These are phyloP conservation scores for Hordeum pubiflorum DNA, from an alignment of 202 grass and related monocot species.

Conservation along the genomic window DNA sequence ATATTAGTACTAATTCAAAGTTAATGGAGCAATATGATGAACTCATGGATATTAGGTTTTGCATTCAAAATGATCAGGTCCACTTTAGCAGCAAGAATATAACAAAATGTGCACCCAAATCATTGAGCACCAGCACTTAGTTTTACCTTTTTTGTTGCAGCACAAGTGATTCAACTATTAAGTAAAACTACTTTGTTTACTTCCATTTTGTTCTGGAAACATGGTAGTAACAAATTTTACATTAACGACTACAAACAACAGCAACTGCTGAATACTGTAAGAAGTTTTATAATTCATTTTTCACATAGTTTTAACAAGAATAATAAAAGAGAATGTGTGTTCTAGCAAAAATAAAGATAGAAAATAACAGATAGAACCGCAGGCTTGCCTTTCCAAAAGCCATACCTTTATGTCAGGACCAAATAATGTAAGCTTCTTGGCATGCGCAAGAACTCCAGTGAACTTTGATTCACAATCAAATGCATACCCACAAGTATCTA, in stretches of 20 bases:
- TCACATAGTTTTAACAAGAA: not conserved
- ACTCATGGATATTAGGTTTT: not conserved
- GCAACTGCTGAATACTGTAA: not conserved
- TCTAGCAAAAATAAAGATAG: not conserved
- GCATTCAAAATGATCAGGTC: not conserved
- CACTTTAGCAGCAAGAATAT: not conserved
- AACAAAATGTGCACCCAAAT: not conserved
- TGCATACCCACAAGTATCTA: not conserved
- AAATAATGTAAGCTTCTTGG: conserved; percentile 4
- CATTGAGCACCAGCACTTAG: not conserved
- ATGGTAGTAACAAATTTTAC: not conserved
- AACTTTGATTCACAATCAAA: conserved; percentile 20
- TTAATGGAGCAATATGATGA: not conserved
- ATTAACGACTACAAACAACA: not conserved
- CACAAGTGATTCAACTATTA: not conserved
- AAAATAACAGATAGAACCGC: not conserved
- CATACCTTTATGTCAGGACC: conserved; percentile 27
- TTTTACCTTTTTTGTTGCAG: not conserved
- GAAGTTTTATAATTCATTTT: not conserved
- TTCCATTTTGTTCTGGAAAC: not conserved
- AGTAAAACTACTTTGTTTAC: not conserved
- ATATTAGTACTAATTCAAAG: not conserved
- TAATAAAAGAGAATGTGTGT: not conserved
- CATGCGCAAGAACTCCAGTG: not conserved
- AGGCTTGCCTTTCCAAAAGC: not conserved